phyloP scores from a whole-genome alignment of 768 basidiomycete species.

The Termitomyces sp. region DNA sequence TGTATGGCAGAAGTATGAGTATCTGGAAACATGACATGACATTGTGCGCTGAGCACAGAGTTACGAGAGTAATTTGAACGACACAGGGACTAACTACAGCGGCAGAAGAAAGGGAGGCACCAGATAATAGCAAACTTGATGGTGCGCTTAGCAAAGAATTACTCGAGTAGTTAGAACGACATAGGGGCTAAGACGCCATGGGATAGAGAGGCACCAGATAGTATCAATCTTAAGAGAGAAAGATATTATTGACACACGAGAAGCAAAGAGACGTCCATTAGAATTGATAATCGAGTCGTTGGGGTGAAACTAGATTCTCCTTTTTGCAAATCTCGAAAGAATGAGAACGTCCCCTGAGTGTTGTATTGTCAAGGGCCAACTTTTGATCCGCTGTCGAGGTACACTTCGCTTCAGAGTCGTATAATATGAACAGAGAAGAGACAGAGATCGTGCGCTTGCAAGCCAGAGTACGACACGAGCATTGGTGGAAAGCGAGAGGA shows the following conservation, averaged over 20 bases:
- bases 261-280: not conserved
- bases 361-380: not conserved
- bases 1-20: not conserved
- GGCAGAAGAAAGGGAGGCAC: too few relatives aligned
- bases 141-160: too few relatives aligned
- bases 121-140: too few relatives aligned
- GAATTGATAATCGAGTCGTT: not conserved
- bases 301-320: not conserved
- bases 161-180: not conserved
- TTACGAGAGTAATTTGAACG: too few relatives aligned
- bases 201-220: not conserved
- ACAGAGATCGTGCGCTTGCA: too few relatives aligned
- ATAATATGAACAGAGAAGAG: not conserved
- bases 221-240: not conserved
- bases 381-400: not conserved
- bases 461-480: too few relatives aligned
- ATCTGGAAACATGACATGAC: too few relatives aligned
- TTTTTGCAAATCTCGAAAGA: not conserved
- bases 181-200: not conserved
- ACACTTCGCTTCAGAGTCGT: not conserved
- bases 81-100: too few relatives aligned
- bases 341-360: not conserved
- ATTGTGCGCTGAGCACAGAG: too few relatives aligned
- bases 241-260: not conserved
- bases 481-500: not conserved